phyloP scores from a whole-genome alignment of 1,139 yeast species.

The Dujonia santamariae region DNA sequence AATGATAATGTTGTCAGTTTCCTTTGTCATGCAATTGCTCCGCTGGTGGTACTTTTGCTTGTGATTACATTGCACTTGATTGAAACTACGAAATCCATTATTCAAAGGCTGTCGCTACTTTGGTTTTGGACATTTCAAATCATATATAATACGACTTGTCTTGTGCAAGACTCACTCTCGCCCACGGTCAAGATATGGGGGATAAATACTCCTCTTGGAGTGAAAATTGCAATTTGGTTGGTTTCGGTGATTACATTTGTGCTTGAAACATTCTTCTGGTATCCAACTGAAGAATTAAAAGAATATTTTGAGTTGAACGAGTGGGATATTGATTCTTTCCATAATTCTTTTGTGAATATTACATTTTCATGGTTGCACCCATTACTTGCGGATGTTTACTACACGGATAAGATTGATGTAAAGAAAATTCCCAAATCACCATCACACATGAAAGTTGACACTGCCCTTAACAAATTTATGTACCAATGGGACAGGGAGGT shows the following conservation, averaged over 20 bases:
- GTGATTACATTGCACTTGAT: constrained; percentile 3
- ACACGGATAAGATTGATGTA: constrained; percentile 16
- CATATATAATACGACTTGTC: constrained; percentile 17
- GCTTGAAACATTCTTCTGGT: constrained; percentile 27
- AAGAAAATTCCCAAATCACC: constrained; percentile 50
- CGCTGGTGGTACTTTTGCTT: neutral
- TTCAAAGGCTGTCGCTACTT: constrained; percentile 33
- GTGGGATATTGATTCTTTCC: constrained; percentile 19
- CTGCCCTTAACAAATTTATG: neutral
- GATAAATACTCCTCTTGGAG: constrained; percentile 5
- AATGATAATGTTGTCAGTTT: too few species aligned
- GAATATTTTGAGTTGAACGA: constrained; percentile 13
- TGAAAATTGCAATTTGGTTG: constrained; percentile 18
- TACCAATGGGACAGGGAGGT: neutral
- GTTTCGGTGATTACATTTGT: constrained; percentile 19
- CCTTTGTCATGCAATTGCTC: neutral
- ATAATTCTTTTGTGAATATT: constrained; percentile 17
- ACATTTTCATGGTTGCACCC: constrained; percentile 26
- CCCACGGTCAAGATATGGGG: constrained; percentile 11
- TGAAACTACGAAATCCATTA: constrained; percentile 1
- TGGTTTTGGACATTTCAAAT: constrained; percentile 39
- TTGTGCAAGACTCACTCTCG: constrained; percentile 30
- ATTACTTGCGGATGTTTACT: constrained; percentile 18
- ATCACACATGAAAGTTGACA: constrained; percentile 37
- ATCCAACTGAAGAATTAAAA: constrained; percentile 23